Evolutionary conservation across 2,329 filamentous ascomycete species (phyloP), one percentile per base, ranked within the genome.

Genomic region (Cladophialophora yegresii): DNA sequence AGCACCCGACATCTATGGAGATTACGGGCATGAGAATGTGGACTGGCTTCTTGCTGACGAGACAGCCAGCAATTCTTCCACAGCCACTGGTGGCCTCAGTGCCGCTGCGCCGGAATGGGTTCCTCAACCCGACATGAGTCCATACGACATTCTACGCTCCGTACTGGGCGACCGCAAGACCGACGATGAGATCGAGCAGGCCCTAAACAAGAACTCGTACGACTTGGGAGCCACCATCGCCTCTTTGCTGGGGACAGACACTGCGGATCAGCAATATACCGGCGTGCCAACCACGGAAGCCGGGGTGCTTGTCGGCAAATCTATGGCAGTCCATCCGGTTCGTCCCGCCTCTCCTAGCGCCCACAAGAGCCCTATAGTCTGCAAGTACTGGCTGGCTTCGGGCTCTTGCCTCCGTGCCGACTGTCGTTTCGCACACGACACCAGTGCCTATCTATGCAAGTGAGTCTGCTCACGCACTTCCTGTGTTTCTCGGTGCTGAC

Each of bases 391-490:
- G 82, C 82, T 99, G 68, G 93, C 93, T 9, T 96, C 90, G 7
- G 95, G 95, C n/a, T 91, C 95, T 77, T 99, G 95, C 76, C 87
- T 97, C 59, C 87, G 95, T 64, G 93, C 93, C 65, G 95, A 99
- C 77, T 99, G 95, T 77, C 89, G 93, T 63, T 99, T 98, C 78
- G 96, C 93, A 71, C 95, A 99, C 77, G 93, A 99, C 76, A 84
- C 96, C 51, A 96, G 91, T 74, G 96, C 91, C 74, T 95, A 97
- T 73, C 85, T 99, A 67, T 99, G 95, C 93, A 98, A 98, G 91
- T 96, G 82, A 84, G 91, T 89, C 62, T 16, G 33, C 22, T 26
- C 13, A 12, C 22, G 16, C 13, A 45, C 45, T 69, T 62, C 66
- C 71, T 60, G 62, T 69, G 62, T 60, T 59, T 50, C 45, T 58